Evolutionary conservation across 768 basidiomycete genomes (phyloP), one percentile per base, ranked within the genome.

Genomic region (Phlebiopsis flavidoalba): DNA sequence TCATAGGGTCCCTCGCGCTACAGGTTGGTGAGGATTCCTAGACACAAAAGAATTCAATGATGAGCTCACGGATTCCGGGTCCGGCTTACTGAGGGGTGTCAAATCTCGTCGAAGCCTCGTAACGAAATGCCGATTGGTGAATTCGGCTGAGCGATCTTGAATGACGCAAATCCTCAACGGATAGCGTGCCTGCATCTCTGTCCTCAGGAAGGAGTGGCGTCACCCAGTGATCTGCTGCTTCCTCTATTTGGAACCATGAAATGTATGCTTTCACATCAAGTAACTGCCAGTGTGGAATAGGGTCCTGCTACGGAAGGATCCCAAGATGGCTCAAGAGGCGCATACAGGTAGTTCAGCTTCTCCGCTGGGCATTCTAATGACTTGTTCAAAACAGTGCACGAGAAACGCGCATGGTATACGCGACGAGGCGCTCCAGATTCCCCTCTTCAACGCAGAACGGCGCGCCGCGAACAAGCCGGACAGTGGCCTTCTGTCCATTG

Each of bases 81-180:
- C 74, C 8, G 87, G 86, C 67, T 85, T 86, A 71, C 87, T 89
- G 61, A 88, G 70, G 31, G 93, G 92, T 15, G 80, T 86, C 66
- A 95, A 69, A 70, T 94, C 93, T 21, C 66, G 73, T 54, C 91
- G 77, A 35, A 92, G 70, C 47, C 70, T 73, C 26, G 82, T 68
- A 19, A 80, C 81, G 66, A 79, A 80, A 69, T 87, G 92, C 49
- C 90, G 79, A 61, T 86, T 77, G 1, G 89, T 91, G 66, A 87
- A 89, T 68, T 90, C 89, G n/a, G 83, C 82, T 74, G 77, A 79
- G 60, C 90, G 79, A 66, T 93, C 91, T 71, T 91, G 89, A 36
- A 95, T 75, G 21, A 94, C 75, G 24, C 84, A 81, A n/a, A 66
- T 91, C 88, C 53, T 78, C 67, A 19, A 88, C 70, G 53, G 80